Conservation (phyloP, 2,329 filamentous ascomycete species). For the Apiospora phragmitis region DNA sequence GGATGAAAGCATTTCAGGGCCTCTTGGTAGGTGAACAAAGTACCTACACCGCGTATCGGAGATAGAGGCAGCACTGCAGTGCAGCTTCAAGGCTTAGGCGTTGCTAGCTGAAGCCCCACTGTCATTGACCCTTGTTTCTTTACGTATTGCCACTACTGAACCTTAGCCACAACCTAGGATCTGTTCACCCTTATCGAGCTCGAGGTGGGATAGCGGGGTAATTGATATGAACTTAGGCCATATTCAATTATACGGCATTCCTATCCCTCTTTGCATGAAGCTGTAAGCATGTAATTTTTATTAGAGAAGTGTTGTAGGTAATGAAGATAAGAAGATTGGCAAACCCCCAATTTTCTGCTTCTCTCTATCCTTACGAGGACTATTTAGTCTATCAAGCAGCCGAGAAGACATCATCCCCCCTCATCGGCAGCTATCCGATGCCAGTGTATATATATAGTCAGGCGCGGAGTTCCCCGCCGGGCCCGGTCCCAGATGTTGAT, state of each 20-base stretch:
- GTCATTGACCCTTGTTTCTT: background rate
- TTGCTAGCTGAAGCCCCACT: constrained; percentile 3
- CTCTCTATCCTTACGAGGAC: background rate
- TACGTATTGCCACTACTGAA: background rate
- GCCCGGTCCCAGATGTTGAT: background rate
- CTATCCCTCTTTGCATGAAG: background rate
- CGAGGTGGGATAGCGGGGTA: background rate
- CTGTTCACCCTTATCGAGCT: background rate
- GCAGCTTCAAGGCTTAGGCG: background rate
- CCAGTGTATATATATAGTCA: background rate
- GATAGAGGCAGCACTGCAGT: background rate
- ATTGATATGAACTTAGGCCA: background rate
- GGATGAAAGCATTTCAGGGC: too few relatives aligned
- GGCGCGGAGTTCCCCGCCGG: constrained; percentile 10
- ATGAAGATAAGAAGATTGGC: background rate
- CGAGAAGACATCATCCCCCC: background rate
- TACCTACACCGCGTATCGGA: background rate
- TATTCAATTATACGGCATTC: background rate
- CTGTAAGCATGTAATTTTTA: background rate
- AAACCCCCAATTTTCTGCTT: background rate
- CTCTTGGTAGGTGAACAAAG: background rate
- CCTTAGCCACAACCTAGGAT: constrained; percentile 1
- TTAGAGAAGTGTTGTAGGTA: constrained; percentile 1
- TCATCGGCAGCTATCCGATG: constrained; percentile 8
- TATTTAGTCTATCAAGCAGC: background rate